Evolutionary conservation across 169 alveolate genomes (phyloP).

Genomic region (Perkinsus marinus): DNA sequence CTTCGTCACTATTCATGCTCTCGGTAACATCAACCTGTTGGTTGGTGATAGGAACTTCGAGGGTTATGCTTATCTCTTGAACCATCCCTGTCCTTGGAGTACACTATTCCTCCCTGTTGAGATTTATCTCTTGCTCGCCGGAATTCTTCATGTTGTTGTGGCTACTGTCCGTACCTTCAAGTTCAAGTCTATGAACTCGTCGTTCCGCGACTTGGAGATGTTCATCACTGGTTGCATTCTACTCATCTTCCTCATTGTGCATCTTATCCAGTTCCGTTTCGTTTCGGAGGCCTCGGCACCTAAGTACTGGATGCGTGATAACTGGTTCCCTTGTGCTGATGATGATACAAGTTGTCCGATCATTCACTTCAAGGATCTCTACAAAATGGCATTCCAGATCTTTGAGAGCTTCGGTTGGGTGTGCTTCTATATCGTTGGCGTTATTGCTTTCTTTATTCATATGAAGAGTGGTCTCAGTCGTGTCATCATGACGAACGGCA

Average conservation of each 20-base stretch:
- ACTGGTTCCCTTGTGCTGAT: background rate
- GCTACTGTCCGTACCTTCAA: slow-evolving; percentile 11
- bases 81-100: background rate
- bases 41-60: background rate
- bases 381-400: background rate
- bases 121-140: slow-evolving; percentile 1
- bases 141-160: slow-evolving; percentile 9
- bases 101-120: background rate
- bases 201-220: background rate
- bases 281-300: background rate
- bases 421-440: background rate
- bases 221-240: slow-evolving; percentile 6
- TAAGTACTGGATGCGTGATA: background rate
- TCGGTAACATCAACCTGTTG: slow-evolving; percentile 23
- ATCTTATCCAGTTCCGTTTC: slow-evolving; percentile 11
- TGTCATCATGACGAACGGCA: background rate
- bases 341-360: background rate
- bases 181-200: background rate
- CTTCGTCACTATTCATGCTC: slow-evolving; percentile 22
- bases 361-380: background rate
- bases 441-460: background rate
- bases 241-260: slow-evolving; percentile 9
- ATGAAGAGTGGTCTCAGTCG: background rate
- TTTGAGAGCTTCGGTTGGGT: background rate
- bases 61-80: background rate